phyloP scores from a whole-genome alignment of 192 early-diverging fungal species.

The Linnemannia hyalina region DNA sequence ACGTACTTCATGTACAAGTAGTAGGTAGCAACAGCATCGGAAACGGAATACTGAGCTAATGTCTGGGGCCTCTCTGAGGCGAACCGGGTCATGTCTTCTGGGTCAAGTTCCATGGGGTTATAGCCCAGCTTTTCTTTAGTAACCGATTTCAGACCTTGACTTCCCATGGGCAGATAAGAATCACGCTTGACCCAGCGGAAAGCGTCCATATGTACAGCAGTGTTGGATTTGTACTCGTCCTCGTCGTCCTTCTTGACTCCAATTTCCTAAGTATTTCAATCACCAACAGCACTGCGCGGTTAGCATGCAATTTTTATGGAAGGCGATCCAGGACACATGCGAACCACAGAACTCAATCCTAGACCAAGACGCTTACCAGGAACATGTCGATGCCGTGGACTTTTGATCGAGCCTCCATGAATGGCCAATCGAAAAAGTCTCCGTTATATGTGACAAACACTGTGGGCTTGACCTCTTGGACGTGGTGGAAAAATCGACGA shows the following conservation, averaged over 20 bases:
- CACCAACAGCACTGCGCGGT: slow-evolving; percentile 1
- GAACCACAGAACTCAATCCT: too few relatives aligned
- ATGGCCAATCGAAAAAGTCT: slow-evolving; percentile 99
- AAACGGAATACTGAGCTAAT: slow-evolving; percentile 98
- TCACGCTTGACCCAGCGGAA: slow-evolving; percentile 99
- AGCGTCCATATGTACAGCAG: slow-evolving; percentile 95
- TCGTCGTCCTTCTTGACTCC: slow-evolving; percentile 82
- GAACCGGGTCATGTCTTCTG: slow-evolving; percentile 98
- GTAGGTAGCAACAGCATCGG: slow-evolving; percentile 99
- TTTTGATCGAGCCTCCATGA: slow-evolving; percentile 87
- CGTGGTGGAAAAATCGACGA: slow-evolving; percentile 92
- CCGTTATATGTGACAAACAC: slow-evolving; percentile 99
- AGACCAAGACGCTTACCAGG: slow-evolving; percentile 59
- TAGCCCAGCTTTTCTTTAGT: slow-evolving; percentile 97
- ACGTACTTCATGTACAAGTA: slow-evolving; percentile 99
- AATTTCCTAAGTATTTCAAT: slow-evolving; percentile 71
- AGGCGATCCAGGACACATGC: background rate
- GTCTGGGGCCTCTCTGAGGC: slow-evolving; percentile 92
- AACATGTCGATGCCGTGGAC: slow-evolving; percentile 90
- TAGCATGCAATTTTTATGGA: background rate
- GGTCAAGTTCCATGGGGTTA: slow-evolving; percentile 98
- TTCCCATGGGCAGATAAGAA: slow-evolving; percentile 96
- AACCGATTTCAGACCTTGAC: slow-evolving; percentile 97
- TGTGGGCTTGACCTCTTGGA: slow-evolving; percentile 84
- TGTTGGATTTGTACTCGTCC: slow-evolving; percentile 90